Evolutionary conservation across 768 basidiomycete genomes (phyloP), one percentile per base, ranked within the genome.

Genomic region (Fomitopsis serialis): DNA sequence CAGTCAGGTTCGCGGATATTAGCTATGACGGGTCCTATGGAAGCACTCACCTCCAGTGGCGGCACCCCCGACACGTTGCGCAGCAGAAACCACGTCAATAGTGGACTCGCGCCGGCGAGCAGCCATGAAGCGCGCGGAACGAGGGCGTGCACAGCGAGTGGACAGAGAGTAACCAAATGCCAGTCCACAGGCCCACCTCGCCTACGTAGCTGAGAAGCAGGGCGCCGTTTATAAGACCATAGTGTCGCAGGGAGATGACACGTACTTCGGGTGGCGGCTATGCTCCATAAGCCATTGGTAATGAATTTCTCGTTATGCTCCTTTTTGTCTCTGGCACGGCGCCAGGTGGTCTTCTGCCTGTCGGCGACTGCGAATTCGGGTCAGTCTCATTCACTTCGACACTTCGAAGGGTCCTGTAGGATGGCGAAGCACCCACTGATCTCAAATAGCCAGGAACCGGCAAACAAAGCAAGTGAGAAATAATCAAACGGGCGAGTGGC

Each of bases 191-290:
- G 8, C 83, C 80, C 2, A 87, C 75, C 70, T 90, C 87, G 17
- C 81, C 84, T 34, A 86, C 76, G 62, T 89, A 88, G 68, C 87
- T 88, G 52, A n/a, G 43, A 46, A 58, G 25, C 55, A 51, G 52
- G 51, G 45, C 22, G n/a, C 42, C 15, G 15, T 32, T 35, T 9
- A 27, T 48, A 12, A 25, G 48, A 43, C 32, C 36, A 56, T 7
- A 8, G 32, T n/a, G 24, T 32, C 24, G 45, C 35, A 17, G 36
- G 23, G 32, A 32, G 29, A 4, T 35, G 49, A 44, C 42, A 64
- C 74, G 36, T 64, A 89, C 87, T 89, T 90, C 21, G 88, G 88
- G 59, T 89, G 89, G 23, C 88, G 69, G 58, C 79, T 82, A 43
- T 64, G 21, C 75, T 70, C 87, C 87, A 92, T 17, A 89, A 66